Base-by-base conservation (phyloP, 148 eudicot genomes). In the Rhododendron ovatum region DNA sequence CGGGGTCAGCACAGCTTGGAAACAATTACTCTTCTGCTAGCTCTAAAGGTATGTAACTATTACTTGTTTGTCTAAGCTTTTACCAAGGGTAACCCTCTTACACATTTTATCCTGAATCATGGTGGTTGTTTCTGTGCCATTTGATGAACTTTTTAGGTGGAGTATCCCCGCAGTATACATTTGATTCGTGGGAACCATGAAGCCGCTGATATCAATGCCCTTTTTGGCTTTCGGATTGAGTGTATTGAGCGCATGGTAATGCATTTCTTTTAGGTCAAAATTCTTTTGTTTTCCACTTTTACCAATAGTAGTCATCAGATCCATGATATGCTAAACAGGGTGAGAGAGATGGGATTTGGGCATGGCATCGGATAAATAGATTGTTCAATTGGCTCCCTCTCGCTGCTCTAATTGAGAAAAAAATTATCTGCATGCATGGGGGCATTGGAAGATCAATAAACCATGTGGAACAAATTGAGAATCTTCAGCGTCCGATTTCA, bases 1-100 rank as follows among this genome's bases (percentile, higher is more conserved):
- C 93, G 99, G 57, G 99, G 98, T 79, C 99, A 97, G 84, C 99
- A 97, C 91, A 97, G 99, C 94, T 93, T 97, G 95, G 99, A 97
- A 88, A 97, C 98, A 14, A 97, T 95, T 74, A 91, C 93, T 51
- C 99, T 97, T 89, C 91, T 97, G 53, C 93, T 97, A 84, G 96
- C 99, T 88, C 86, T 97, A 84, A 97, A 97, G 98, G 99, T 94
- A 92, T 35, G 24, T 5, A 15, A 18, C 17, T 55, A 2, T 82
- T 69, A 65, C 55, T 78, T 84, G 63, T 17, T 37, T 28, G 75
- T 67, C 69, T 28, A 18, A 53, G 82, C 41, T 82, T 59, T 47
- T 45, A 26, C 73, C 63, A 57, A 82, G 71, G 15, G 7, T 33
- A 15, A 41, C 41, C 69, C 6, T n/a, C 61, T 5, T 22, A 37